These are phyloP conservation scores for Castanospermum australe DNA, from an alignment of 306 rosid genomes.

Conservation along the genomic window DNA sequence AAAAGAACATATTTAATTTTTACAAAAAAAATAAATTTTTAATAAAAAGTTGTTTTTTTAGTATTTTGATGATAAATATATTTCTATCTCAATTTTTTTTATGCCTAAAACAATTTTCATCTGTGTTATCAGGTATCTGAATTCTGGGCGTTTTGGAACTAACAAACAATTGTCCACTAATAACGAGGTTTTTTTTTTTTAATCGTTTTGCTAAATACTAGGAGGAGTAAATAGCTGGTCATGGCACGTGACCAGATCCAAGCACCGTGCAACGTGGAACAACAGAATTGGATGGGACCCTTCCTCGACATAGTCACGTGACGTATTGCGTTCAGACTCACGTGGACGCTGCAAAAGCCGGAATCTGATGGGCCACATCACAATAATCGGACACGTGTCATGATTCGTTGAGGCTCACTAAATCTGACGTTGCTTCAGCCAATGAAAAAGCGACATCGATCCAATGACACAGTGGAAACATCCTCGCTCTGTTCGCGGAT, in stretches of 20 bases:
- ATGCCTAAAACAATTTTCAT: too few relatives aligned
- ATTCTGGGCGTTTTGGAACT: slow-evolving; percentile 7
- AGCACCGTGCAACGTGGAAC: slow-evolving; percentile 30
- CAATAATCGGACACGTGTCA: slow-evolving; percentile 39
- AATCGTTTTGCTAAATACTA: slow-evolving; percentile 1
- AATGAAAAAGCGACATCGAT: slow-evolving; percentile 1
- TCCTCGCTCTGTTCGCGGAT: background rate
- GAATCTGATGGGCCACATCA: slow-evolving; percentile 37
- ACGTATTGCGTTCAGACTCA: slow-evolving; percentile 34
- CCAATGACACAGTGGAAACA: background rate
- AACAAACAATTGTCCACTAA: background rate
- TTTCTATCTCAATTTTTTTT: too few relatives aligned
- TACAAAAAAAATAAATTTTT: too few relatives aligned
- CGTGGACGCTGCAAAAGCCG: slow-evolving; percentile 47
- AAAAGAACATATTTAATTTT: too few relatives aligned
- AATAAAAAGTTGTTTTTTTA: too few relatives aligned
- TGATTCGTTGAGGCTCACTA: background rate
- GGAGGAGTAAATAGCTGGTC: too few relatives aligned
- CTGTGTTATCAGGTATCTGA: background rate
- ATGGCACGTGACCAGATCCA: slow-evolving; percentile 49
- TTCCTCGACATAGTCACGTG: slow-evolving; percentile 42
- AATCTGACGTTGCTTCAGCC: slow-evolving; percentile 23
- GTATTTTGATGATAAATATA: too few relatives aligned
- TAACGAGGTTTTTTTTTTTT: background rate
- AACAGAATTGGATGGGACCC: slow-evolving; percentile 18